Evolutionary conservation across 352 stramenopile genomes (phyloP), one percentile per base, ranked within the genome.

Genomic region (Elongisporangium anandrum): DNA sequence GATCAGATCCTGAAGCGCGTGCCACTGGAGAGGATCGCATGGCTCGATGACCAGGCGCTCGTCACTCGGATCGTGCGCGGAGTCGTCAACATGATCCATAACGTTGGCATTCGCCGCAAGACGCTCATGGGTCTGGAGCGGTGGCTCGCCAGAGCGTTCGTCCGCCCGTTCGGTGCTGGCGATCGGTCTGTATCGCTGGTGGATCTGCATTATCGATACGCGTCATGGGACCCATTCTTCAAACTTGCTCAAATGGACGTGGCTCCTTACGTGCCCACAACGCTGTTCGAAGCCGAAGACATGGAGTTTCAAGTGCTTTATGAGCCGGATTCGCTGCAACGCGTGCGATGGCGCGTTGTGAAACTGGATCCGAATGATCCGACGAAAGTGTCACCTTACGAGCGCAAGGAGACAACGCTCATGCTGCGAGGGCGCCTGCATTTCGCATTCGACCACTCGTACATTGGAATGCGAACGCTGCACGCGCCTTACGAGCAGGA

Each of bases 41-140:
- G 56, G 4, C 71, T 90, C 49, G 54, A 69, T 16, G 73, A 87
- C 34, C 54, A 64, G 10, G 67, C 71, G 7, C 52, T 80, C 13
- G 34, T 45, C 34, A 45, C 34, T 45, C 34, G 34, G 16, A 51
- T 90, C 1, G 48, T 72, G n/a, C 59, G 57, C 2, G 68, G 77
- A 10, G 54, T 87, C 49, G 57, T 76, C 15, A 72, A 59, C 20
- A 68, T 90, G 26, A 61, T 79, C 12, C 83, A 88, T 54, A 64
- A 66, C 17, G 47, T 84, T n/a, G 51, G 61, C 10, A 57, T 79
- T 54, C 23, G 58, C 50, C 68, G 71, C 50, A 68, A 62, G 16
- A 68, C 73, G 54, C 74, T 72, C 34, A n/a, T 45, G 34, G 34
- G 34, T 9, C 4, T 45, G 34, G 34, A 45, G 34, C 34, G 34